Conservation (phyloP, 345 rosid genomes). For the Dipteronia sinensis region DNA sequence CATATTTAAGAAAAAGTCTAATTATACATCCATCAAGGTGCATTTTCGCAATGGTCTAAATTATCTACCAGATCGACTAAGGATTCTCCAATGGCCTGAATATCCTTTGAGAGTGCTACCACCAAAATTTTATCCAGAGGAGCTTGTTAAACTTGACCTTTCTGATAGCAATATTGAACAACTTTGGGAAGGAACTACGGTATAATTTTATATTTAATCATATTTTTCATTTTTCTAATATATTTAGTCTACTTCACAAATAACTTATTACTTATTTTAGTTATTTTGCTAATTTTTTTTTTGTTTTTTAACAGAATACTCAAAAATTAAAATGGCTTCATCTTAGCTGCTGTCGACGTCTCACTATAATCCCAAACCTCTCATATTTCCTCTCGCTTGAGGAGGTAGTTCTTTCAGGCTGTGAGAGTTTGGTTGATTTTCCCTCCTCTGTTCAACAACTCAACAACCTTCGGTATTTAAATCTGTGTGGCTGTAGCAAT, state of each 20-base stretch:
- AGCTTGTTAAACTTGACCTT: no score
- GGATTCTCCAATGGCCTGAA: no score
- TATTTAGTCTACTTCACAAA: background rate
- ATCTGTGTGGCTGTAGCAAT: background rate
- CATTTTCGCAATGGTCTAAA: no score
- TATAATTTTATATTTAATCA: no score
- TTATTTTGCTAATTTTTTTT: background rate
- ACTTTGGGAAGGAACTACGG: no score
- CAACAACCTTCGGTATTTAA: background rate
- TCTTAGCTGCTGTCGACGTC: slow-evolving; percentile 9
- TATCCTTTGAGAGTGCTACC: no score
- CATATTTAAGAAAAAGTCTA: no score
- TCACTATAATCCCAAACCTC: slow-evolving; percentile 8
- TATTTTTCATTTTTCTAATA: no score
- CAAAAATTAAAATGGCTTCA: slow-evolving; percentile 6
- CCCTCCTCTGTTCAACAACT: background rate
- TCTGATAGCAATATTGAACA: no score
- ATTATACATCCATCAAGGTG: no score
- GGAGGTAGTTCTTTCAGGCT: background rate
- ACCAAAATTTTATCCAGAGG: no score
- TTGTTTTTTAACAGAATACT: background rate
- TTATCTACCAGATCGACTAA: no score
- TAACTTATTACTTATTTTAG: background rate
- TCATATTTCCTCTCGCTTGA: background rate
- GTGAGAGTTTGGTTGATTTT: background rate